Base-by-base conservation (phyloP, 2,329 filamentous ascomycete genomes). In the Phialocephala subalpina region DNA sequence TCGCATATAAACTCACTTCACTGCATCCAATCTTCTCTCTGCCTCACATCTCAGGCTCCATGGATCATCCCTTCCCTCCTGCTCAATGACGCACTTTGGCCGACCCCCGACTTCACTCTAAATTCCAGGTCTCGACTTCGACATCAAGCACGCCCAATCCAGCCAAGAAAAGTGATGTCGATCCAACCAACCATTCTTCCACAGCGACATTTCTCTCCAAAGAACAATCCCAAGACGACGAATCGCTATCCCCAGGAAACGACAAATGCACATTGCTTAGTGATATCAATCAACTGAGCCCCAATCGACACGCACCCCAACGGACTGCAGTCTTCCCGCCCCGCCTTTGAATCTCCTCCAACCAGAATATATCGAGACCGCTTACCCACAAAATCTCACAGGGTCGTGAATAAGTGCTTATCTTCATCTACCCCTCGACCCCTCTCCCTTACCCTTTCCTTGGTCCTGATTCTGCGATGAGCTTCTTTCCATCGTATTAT, bases 401-500 rank as follows among this genome's bases (percentile, higher is more conserved):
- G 55, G 55, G 18, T 20, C 55, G 18, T 36, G 33, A 1, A 57
- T 33, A 53, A 53, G 49, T 33, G 49, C 49, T 53, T 53, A 53
- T 53, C 22, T n/a, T 45, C 40, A 7, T 45, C 38, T 14, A 42
- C 38, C 45, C 45, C 45, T 49, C 45, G 45, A 49, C 45, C 45
- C 45, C 45, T 49, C 38, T 14, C 18, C 38, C 14, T 4, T 3
- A 18, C 20, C 45, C 20, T 11, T n/a, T 18, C 25, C 25, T 33
- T 18, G 8, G 22, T n/a, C n/a, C n/a, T n/a, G 16, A 33, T 29
- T 11, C n/a, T 29, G 49, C 18, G 12, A 74, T 73, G 72, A 69
- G 67, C 62, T 66, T 68, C 29, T 33, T 67, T 33, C 64, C 58
- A 55, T 40, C 36, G 62, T 63, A 60, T 59, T 71, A 60, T 58